Base-by-base conservation (phyloP, 768 basidiomycete species). In the Calvatia gigantea region DNA sequence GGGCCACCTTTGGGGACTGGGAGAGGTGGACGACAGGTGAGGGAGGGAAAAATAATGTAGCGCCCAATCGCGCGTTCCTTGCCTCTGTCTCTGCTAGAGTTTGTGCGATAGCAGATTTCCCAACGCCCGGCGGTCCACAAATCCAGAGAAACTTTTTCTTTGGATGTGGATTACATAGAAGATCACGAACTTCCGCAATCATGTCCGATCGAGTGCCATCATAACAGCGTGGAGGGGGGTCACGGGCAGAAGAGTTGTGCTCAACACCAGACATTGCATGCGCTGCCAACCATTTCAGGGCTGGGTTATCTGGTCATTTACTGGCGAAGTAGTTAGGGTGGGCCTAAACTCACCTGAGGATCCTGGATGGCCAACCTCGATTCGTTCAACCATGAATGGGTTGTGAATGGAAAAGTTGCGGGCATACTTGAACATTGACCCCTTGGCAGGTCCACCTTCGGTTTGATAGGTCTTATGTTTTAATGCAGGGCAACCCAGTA, bases 41-140 rank as follows among this genome's bases (percentile, higher is more conserved):
- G 29, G 9, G 12, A 7, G 28, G 15, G 32, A 47, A 17, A 2
- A 47, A 47, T 6, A 47, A 8, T 31, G 45, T 51, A 17, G 50
- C 37, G n/a, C 50, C 50, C 4, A 51, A 39, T 4, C 1, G 37
- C 0, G 3, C 4, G 2, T 5, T 15, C 9, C n/a, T 8, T 1
- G 37, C 25, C 23, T 39, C 15, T 12, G 2, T 21, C 37, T 51
- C 50, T 8, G 50, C 50, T 15, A 51, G 27, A 12, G 50, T 51
- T 19, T 29, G 37, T 9, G 29, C 6, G 25, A 51, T 51, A 28
- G 50, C 50, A 8, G 50, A 51, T 39, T 51, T 51, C 27, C 50
- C 50, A 7, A 51, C 50, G 6, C 50, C 50, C 0, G 50, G 37
- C 12, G 37, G 50, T 8, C 50, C 50, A 51, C 41, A n/a, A 6